Percentiles rank a stretch among this genome's conserved stretches.
phyloP scores from a whole-genome alignment of 1,139 yeast species.

The Chernovozyma sophiae-reginae region DNA sequence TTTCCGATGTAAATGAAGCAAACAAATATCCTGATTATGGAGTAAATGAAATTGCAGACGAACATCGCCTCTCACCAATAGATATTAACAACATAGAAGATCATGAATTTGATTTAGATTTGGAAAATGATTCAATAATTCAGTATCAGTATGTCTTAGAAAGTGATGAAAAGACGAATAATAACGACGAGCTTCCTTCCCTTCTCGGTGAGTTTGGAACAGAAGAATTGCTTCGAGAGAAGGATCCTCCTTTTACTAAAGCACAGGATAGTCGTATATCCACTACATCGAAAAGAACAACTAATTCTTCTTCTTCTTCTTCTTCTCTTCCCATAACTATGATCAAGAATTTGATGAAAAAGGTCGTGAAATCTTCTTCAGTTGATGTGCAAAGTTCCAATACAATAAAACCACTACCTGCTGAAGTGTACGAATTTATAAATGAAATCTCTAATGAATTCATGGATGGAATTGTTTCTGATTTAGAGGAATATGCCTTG shows the following conservation, averaged over 20 bases:
- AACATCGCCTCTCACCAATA: neutral
- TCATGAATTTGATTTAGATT: neutral
- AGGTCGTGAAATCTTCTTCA: conserved; percentile 4
- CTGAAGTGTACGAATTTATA: conserved; percentile 11
- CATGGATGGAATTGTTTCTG: conserved; percentile 28
- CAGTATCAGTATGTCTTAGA: neutral
- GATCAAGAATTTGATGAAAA: conserved; percentile 10
- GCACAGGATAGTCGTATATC: neutral
- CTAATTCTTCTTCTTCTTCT: neutral
- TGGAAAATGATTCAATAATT: conserved; percentile 1
- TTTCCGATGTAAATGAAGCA: neutral
- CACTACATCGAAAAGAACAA: neutral
- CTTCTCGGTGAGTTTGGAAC: neutral
- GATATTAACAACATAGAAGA: neutral
- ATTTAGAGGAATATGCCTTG: conserved; percentile 30
- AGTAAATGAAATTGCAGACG: neutral
- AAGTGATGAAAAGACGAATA: neutral
- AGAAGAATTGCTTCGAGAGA: neutral
- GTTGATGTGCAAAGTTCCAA: conserved; percentile 2
- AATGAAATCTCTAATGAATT: conserved; percentile 26
- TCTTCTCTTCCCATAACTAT: conserved; percentile 7
- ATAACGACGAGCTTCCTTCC: neutral
- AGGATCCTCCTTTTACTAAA: neutral
- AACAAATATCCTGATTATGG: neutral
- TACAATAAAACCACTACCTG: conserved; percentile 5